phyloP scores from a whole-genome alignment of 306 rosid species.

The Myrica gale region DNA sequence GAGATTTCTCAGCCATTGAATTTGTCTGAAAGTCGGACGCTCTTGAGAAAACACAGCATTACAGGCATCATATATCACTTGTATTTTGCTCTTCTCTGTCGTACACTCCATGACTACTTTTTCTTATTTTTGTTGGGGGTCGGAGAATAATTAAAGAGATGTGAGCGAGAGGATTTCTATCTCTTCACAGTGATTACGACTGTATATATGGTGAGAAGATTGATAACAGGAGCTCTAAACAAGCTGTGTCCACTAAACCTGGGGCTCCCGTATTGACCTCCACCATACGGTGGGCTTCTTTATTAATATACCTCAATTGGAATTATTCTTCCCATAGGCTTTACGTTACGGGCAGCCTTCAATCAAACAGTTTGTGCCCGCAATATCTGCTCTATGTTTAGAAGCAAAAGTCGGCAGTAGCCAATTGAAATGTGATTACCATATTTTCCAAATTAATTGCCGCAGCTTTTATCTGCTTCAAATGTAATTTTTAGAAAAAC shows the following conservation, averaged over 20 bases:
- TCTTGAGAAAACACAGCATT: constrained; percentile 39
- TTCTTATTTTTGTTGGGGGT: background rate
- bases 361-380: constrained; percentile 16
- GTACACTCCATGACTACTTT: background rate
- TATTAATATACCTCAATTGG: constrained; percentile 2
- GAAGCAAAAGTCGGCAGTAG: background rate
- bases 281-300: constrained; percentile 36
- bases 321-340: background rate
- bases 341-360: constrained; percentile 13
- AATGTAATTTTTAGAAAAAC: too few relatives aligned
- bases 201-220: constrained; percentile 14
- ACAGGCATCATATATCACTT: constrained; percentile 46
- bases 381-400: constrained; percentile 33
- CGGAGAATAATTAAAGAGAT: background rate
- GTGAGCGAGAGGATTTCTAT: background rate
- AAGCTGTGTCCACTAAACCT: constrained; percentile 27
- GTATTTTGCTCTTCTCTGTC: constrained; percentile 48
- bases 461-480: too few relatives aligned
- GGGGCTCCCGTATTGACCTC: constrained; percentile 30
- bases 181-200: background rate
- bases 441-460: too few relatives aligned
- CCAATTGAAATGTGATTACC: too few relatives aligned
- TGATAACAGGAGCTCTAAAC: constrained; percentile 13
- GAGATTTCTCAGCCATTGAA: constrained; percentile 42
- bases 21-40: constrained; percentile 45